phyloP scores from a whole-genome alignment of 148 eudicot species.

The Camellia granthamiana region DNA sequence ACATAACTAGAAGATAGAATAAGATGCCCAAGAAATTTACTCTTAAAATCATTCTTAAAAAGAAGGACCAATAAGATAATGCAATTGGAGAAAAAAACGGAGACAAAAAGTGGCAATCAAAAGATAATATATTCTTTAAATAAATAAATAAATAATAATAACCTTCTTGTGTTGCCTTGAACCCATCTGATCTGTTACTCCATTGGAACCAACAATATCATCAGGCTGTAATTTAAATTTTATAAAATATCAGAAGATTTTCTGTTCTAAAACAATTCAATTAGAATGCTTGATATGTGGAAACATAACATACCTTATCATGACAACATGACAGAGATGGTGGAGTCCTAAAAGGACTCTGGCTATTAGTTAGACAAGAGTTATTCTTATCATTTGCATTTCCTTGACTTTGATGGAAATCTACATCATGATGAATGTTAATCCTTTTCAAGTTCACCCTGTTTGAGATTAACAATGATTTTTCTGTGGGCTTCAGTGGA shows the following conservation, averaged over 20 bases:
- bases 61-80: background rate
- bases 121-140: background rate
- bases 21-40: background rate
- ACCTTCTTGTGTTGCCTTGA: slow-evolving; percentile 88
- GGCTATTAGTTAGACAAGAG: slow-evolving; percentile 30
- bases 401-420: slow-evolving; percentile 25
- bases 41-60: background rate
- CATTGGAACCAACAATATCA: slow-evolving; percentile 28
- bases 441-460: slow-evolving; percentile 29
- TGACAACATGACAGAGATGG: slow-evolving; percentile 68
- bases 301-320: slow-evolving; percentile 53
- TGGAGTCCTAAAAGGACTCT: slow-evolving; percentile 83
- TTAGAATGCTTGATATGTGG: background rate
- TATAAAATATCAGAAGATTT: slow-evolving; percentile 15
- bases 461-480: slow-evolving; percentile 31
- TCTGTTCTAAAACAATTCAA: background rate
- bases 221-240: slow-evolving; percentile 43
- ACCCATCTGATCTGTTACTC: slow-evolving; percentile 41
- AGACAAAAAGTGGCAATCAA: background rate
- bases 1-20: background rate
- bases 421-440: slow-evolving; percentile 21
- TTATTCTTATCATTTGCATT: slow-evolving; percentile 21
- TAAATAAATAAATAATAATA: too few relatives aligned
- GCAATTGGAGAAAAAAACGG: background rate
- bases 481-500: slow-evolving; percentile 33